Conservation (phyloP, 805 yeast species). For the Ogataea sp. region DNA sequence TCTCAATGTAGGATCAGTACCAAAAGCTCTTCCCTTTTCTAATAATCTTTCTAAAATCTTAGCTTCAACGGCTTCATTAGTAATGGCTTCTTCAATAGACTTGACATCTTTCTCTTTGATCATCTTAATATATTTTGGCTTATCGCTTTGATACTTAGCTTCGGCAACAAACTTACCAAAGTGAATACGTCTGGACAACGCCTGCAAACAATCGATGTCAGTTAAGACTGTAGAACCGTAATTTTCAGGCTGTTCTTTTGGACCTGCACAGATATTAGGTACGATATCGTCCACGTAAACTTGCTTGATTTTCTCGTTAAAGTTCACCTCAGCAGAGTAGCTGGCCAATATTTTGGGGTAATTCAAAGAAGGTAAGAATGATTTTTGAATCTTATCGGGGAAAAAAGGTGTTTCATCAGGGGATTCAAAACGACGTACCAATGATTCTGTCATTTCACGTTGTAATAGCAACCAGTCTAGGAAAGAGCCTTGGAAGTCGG, state of each 20-base stretch:
- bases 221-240: constrained; percentile 78
- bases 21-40: constrained; percentile 79
- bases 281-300: constrained; percentile 69
- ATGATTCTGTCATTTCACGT: constrained; percentile 68
- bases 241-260: constrained; percentile 76
- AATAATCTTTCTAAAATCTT: constrained; percentile 72
- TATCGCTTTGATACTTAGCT: constrained; percentile 72
- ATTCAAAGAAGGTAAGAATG: constrained; percentile 70
- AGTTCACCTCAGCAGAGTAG: constrained; percentile 66
- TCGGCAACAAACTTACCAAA: constrained; percentile 98
- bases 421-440: constrained; percentile 82
- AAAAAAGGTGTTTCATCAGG: constrained; percentile 93
- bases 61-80: constrained; percentile 81
- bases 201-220: constrained; percentile 83
- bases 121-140: constrained; percentile 51
- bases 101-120: constrained; percentile 57
- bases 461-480: constrained; percentile 80
- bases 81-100: constrained; percentile 75
- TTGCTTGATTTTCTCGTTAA: constrained; percentile 59
- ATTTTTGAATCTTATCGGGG: constrained; percentile 52
- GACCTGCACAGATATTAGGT: constrained; percentile 58
- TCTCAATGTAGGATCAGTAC: constrained; percentile 76
- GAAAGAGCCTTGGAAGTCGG: constrained; percentile 70
- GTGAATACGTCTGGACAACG: constrained; percentile 86
- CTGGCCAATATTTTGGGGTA: constrained; percentile 76